Evolutionary conservation across 179 eudicot genomes (phyloP), one percentile per base, ranked within the genome.

Genomic region (Dionaea muscipula): DNA sequence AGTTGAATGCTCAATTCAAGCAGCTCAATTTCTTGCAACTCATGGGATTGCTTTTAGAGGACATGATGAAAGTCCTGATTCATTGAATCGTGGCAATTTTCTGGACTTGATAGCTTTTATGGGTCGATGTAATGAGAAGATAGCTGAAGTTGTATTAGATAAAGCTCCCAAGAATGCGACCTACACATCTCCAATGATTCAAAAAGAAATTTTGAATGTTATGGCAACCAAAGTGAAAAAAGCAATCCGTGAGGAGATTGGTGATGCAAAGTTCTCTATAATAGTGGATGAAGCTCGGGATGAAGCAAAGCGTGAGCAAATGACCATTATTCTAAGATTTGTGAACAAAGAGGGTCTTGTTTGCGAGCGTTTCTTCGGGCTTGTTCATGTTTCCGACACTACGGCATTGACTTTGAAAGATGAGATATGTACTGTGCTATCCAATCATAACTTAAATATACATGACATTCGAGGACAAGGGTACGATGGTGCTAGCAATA

Each of bases 21-120:
- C 35, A 4, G 10, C 10, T 31, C 35, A 11, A 4, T 11, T 4
- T 31, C 21, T 56, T 5, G 22, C 62, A 16, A 31, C 43, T 7
- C 52, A 49, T 11, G 49, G 25, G 25, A 48, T 47, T 41, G 55
- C 64, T 7, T 51, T 35, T 38, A 53, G 61, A 21, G 71, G 66
- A 0, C 62, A 41, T 14, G 62, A 67, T 55, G 61, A 61, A 41
- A 47, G n/a, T 14, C n/a, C 38, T 0, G 10, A 31, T 31, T 68
- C 50, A 14, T 22, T 1, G 9, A 61, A 55, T 8, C 46, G 20
- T 2, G 66, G 53, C 1, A 61, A 61, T 16, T 50, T 68, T 56
- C 28, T 61, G 8, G 59, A 61, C 31, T 6, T 56, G 13, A 0
- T 44, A 2, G 43, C 39, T 13, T 3, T 26, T 1, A 14, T 23